Evolutionary conservation across 208 protist species (phyloP).

Genomic region (Entamoeba histolytica): DNA sequence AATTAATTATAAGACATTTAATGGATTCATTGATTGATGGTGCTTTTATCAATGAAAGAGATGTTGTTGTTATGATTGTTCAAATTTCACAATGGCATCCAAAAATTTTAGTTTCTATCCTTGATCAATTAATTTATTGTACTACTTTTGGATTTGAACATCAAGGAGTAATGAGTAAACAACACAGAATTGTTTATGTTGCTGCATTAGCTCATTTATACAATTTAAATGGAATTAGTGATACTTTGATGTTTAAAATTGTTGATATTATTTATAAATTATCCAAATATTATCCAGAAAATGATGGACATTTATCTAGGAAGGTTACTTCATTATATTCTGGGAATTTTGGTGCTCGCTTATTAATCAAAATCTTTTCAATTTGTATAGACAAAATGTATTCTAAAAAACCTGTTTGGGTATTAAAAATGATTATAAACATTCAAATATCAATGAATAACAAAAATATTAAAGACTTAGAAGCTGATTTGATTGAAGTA

Average conservation of each 20-base stretch:
- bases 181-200: not conserved
- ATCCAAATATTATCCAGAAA: not conserved
- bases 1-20: not conserved
- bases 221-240: not conserved
- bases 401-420: not conserved
- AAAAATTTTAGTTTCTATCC: not conserved
- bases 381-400: not conserved
- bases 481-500: not conserved
- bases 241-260: not conserved
- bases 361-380: not conserved
- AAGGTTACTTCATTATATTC: not conserved
- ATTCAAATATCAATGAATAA: not conserved
- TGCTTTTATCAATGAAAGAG: not conserved
- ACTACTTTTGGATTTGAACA: not conserved
- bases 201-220: not conserved
- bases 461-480: not conserved
- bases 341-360: not conserved
- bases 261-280: not conserved
- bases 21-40: not conserved
- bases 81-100: not conserved
- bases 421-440: not conserved
- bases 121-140: not conserved
- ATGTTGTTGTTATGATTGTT: not conserved
- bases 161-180: not conserved
- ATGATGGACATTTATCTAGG: not conserved